These are phyloP conservation scores for Dillenia suffruticosa DNA, from an alignment of 164 flowering plant genomes.

Conservation along the genomic window DNA sequence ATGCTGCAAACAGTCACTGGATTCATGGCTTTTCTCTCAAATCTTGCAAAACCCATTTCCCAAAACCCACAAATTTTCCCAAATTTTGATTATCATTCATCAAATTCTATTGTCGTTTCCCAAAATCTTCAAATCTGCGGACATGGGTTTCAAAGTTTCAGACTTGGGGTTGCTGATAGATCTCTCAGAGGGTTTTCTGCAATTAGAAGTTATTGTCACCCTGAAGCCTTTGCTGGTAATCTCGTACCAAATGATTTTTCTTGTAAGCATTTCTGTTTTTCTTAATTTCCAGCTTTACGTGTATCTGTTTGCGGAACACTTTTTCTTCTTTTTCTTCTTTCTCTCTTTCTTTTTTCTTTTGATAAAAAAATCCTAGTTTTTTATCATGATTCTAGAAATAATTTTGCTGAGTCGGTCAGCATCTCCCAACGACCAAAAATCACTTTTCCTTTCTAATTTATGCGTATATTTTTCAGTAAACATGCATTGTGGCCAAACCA, in stretches of 20 bases:
- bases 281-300: no score
- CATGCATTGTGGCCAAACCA: no score
- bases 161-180: constrained; percentile 12
- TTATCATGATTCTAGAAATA: no score
- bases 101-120: constrained; percentile 1
- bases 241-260: not conserved
- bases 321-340: no score
- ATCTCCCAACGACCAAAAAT: no score
- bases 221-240: constrained; percentile 24
- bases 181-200: constrained; percentile 10
- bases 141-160: constrained; percentile 15
- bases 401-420: no score
- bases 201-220: constrained; percentile 16
- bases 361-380: no score
- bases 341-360: no score
- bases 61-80: constrained; percentile 4
- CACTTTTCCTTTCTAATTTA: no score
- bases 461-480: no score
- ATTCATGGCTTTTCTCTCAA: constrained; percentile 34
- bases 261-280: not conserved
- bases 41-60: constrained; percentile 21
- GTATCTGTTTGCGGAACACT: no score
- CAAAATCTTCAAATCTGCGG: constrained; percentile 17
- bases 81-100: constrained; percentile 6
- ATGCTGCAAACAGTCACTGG: no score